Evolutionary conservation across 148 eudicot genomes (phyloP).

Genomic region (Camellia japonica): DNA sequence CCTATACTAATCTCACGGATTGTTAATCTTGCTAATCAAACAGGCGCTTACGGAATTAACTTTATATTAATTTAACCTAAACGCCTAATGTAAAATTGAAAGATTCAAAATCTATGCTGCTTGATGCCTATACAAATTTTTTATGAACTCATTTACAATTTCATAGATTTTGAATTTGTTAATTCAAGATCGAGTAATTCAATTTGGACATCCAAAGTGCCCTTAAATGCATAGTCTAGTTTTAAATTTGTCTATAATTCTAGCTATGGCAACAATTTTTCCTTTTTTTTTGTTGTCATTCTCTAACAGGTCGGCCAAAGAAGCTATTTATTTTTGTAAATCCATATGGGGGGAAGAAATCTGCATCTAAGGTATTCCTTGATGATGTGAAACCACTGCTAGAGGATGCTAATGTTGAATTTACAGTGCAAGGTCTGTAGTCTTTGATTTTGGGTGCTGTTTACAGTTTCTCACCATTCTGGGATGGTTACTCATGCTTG

Average conservation of each 20-base stretch:
- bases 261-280: background rate
- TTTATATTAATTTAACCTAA: too few species aligned
- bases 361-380: conserved; percentile 55
- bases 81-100: background rate
- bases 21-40: too few species aligned
- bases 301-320: conserved; percentile 66
- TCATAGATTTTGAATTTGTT: background rate
- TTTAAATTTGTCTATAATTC: background rate
- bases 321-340: conserved; percentile 73
- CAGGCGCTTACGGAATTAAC: too few species aligned
- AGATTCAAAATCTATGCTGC: background rate
- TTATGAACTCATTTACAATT: background rate
- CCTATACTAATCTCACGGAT: too few species aligned
- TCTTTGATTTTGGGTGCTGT: background rate
- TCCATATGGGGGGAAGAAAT: conserved; percentile 85
- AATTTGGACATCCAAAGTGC: background rate
- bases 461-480: background rate
- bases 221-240: background rate
- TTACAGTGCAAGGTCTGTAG: conserved; percentile 57
- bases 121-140: background rate
- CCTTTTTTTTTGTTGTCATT: background rate
- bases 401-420: conserved; percentile 69
- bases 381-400: conserved; percentile 73
- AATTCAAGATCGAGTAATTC: background rate
- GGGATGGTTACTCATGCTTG: background rate